A percentile compares a stretch with the other conserved stretches of the same genome.
Evolutionary conservation across 2,329 filamentous ascomycete genomes (phyloP).

Genomic region (Tolypocladium pustulatum): DNA sequence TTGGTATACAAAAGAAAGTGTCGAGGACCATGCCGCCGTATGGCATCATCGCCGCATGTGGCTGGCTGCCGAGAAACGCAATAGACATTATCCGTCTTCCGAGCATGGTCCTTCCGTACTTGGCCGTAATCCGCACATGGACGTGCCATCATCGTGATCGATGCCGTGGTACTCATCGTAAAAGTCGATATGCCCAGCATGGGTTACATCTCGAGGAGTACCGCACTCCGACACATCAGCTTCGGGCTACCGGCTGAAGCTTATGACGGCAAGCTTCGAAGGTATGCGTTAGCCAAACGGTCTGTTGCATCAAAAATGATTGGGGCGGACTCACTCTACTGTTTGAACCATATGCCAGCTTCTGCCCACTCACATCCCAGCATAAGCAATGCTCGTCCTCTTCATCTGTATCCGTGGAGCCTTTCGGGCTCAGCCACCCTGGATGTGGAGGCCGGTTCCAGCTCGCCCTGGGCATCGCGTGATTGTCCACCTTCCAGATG

Average conservation of each 20-base stretch:
- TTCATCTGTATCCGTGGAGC: slow-evolving; percentile 41
- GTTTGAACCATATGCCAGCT: slow-evolving; percentile 53
- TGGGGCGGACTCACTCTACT: slow-evolving; percentile 42
- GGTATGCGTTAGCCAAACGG: neutral
- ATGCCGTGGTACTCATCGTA: neutral
- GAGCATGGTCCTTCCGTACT: neutral
- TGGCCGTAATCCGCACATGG: neutral
- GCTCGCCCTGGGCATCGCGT: slow-evolving; percentile 45
- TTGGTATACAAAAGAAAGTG: slow-evolving; percentile 3
- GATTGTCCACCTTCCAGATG: slow-evolving; percentile 55
- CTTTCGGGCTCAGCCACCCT: slow-evolving; percentile 49
- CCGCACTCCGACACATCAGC: neutral
- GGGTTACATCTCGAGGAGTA: neutral
- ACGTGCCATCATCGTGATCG: neutral
- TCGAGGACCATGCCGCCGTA: slow-evolving; percentile 3
- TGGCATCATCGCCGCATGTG: neutral
- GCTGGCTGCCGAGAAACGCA: neutral
- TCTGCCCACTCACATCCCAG: slow-evolving; percentile 53
- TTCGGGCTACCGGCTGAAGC: slow-evolving; percentile 30
- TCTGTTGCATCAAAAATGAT: neutral
- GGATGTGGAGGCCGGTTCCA: slow-evolving; percentile 46
- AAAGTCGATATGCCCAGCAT: neutral
- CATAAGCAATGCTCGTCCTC: slow-evolving; percentile 51
- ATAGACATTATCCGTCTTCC: neutral
- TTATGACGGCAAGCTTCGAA: slow-evolving; percentile 37